Conservation (phyloP, 371 early-diverging fungal genomes). For the Rhizopus stolonifer region DNA sequence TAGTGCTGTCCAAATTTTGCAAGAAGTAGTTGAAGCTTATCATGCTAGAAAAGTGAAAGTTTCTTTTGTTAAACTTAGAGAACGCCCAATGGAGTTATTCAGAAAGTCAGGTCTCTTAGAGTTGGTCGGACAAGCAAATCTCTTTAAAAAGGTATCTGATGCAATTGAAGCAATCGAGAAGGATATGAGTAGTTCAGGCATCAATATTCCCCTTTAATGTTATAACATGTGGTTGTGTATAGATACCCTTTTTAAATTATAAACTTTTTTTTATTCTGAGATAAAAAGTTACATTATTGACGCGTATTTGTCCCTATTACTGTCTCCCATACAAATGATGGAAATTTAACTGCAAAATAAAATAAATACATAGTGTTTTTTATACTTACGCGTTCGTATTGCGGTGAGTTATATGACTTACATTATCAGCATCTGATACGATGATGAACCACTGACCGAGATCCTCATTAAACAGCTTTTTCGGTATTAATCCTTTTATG, state of each 20-base stretch:
- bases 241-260: slow-evolving; percentile 1
- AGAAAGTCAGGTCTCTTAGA: slow-evolving; percentile 66
- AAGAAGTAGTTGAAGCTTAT: slow-evolving; percentile 85
- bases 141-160: slow-evolving; percentile 64
- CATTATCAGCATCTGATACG: too few species aligned
- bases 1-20: slow-evolving; percentile 86
- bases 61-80: slow-evolving; percentile 82
- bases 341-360: too few species aligned
- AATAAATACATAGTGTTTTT: too few species aligned
- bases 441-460: not conserved
- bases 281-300: not conserved
- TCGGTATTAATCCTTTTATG: slow-evolving; percentile 1
- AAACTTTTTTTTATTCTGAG: not conserved
- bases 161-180: slow-evolving; percentile 59
- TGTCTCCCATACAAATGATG: not conserved
- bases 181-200: slow-evolving; percentile 31
- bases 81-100: slow-evolving; percentile 65
- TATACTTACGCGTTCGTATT: too few species aligned
- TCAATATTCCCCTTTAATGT: not conserved
- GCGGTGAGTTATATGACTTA: too few species aligned
- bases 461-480: not conserved
- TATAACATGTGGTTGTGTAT: not conserved
- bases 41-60: slow-evolving; percentile 72
- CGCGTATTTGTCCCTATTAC: not conserved
- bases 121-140: slow-evolving; percentile 62